These are phyloP conservation scores for Colletotrichum sp. DNA, from an alignment of 2,329 filamentous ascomycete species.

Conservation along the genomic window DNA sequence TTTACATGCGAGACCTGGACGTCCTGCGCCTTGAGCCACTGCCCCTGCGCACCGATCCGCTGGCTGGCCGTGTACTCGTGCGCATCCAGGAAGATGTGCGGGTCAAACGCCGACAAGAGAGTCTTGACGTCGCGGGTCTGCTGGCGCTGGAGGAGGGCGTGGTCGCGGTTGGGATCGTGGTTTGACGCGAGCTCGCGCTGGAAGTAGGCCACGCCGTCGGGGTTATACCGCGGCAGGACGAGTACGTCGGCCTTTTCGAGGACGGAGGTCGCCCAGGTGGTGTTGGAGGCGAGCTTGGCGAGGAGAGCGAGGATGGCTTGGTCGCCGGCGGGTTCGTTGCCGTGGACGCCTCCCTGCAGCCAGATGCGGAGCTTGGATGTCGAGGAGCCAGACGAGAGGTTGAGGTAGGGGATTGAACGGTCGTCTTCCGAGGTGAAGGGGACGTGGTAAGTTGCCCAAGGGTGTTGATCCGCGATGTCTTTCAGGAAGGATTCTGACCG, in stretches of 20 bases:
- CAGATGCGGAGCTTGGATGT: constrained; percentile 31
- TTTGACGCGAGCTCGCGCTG: constrained; percentile 31
- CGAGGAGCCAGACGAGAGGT: constrained; percentile 5
- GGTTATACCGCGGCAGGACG: constrained; percentile 34
- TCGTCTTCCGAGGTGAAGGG: constrained; percentile 26
- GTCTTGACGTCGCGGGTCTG: constrained; percentile 34
- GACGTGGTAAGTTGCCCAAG: constrained; percentile 25
- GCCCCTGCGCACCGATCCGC: not conserved
- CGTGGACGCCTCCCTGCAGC: constrained; percentile 34
- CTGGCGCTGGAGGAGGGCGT: constrained; percentile 31
- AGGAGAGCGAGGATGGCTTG: constrained; percentile 32
- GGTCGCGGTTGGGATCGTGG: constrained; percentile 36
- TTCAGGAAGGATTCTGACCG: constrained; percentile 21
- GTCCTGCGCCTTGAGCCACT: constrained; percentile 27
- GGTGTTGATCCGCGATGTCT: constrained; percentile 21
- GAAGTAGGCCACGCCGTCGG: constrained; percentile 36
- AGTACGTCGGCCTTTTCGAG: constrained; percentile 31
- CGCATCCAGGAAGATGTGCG: constrained; percentile 34
- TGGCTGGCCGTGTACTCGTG: constrained; percentile 32
- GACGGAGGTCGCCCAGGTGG: constrained; percentile 28
- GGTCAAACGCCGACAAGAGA: constrained; percentile 27
- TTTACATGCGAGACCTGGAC: constrained; percentile 35
- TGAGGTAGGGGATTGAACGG: constrained; percentile 24
- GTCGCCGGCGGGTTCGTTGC: constrained; percentile 35
- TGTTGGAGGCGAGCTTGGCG: constrained; percentile 30